phyloP scores from a whole-genome alignment of 1,139 yeast genomes.

The Nakaseomyces delphensis region DNA sequence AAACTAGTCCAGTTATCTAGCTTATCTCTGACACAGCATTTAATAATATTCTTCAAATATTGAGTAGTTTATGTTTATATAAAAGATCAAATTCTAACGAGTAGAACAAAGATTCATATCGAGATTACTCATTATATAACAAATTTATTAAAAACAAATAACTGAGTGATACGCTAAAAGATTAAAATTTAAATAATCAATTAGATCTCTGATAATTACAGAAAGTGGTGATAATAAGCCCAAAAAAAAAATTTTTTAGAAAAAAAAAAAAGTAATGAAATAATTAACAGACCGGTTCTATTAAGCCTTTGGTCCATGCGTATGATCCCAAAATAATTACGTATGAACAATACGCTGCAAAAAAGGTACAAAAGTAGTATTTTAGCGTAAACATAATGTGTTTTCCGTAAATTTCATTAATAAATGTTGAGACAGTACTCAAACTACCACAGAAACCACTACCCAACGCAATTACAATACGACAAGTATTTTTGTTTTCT shows the following conservation, averaged over 20 bases:
- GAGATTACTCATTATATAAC: too few species aligned
- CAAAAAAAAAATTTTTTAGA: not conserved
- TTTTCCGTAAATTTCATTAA: constrained; percentile 48
- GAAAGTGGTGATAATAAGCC: too few species aligned
- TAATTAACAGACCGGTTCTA: constrained; percentile 13
- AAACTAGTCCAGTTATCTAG: too few species aligned
- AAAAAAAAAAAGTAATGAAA: constrained; percentile 1
- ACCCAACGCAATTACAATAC: constrained; percentile 47
- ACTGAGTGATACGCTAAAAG: too few species aligned
- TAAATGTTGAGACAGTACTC: constrained; percentile 71
- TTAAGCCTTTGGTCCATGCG: constrained; percentile 29
- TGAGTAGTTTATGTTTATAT: too few species aligned
- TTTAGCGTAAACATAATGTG: constrained; percentile 14
- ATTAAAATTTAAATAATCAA: too few species aligned
- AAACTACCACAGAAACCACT: constrained; percentile 73
- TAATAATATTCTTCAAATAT: too few species aligned
- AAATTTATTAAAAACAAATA: too few species aligned
- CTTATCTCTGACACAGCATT: too few species aligned
- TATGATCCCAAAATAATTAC: constrained; percentile 48
- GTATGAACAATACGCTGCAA: constrained; percentile 35
- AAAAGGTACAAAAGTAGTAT: constrained; percentile 26
- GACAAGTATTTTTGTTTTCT: constrained; percentile 36
- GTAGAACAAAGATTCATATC: too few species aligned
- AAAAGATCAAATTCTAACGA: too few species aligned
- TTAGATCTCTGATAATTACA: too few species aligned